Base-by-base conservation (phyloP, 2,329 filamentous ascomycete species). In the Clonostachys chloroleuca region DNA sequence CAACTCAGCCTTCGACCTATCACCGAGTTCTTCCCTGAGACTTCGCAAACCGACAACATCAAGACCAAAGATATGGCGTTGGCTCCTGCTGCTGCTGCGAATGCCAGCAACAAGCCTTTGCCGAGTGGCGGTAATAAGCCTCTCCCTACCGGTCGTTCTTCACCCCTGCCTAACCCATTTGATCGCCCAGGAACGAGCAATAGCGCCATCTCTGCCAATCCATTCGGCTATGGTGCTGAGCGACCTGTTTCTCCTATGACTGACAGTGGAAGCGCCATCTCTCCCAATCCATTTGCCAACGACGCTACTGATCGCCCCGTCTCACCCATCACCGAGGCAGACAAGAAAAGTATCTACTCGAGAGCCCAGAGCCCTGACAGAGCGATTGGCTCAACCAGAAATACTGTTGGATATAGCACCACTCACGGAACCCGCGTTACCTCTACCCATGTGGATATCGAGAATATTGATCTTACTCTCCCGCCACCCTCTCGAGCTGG, bases 1-100 rank as follows among this genome's bases (percentile, higher is more conserved):
- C 86, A 86, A 52, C 77, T 96, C 51, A 95, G 89, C 60, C 76
- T 96, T 46, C 86, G 90, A 44, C 91, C 91, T 4, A 80, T 94
- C 43, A 92, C 89, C 39, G 84, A 94, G 58, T 92, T 96, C 67
- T 76, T 89, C 37, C 87, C 89, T 6, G 83, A 81, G 59, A 77
- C 88, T 46, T 34, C 58, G 54, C 66, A 65, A 47, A 76, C 80
- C 47, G 74, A 75, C 59, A 69, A 75, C 59, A 69, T 73, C 44
- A 60, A 65, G 35, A 81, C 74, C 67, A 76, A 73, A 49, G 72
- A 69, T 34, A 60, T 69, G 9, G 57, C 63, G 42, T 54, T 68
- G 39, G 57, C 58, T 9, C 53, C 60, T 12, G 59, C 59, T 14
- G 56, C 66, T 18, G 53, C 59, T 34, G 55, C 56, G 46, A 46